phyloP scores from a whole-genome alignment of 139 green algal genomes.

The Raphidocelis subcapitata region DNA sequence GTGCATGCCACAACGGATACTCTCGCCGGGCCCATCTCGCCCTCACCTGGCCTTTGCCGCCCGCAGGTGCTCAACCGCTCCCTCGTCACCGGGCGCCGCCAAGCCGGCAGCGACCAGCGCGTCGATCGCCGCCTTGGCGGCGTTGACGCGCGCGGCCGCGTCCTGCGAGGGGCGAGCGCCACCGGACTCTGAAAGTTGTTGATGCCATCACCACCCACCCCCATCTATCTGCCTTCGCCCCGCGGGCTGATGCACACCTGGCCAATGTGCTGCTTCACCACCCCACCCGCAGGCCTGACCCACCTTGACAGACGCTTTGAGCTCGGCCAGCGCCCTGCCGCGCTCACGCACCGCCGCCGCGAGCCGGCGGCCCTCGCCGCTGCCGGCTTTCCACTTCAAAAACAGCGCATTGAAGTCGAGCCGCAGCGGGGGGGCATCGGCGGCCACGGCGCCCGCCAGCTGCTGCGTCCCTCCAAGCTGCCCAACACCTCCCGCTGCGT shows the following conservation, averaged over 20 bases:
- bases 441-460: conserved; percentile 9
- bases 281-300: not conserved
- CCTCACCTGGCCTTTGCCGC: conserved; percentile 37
- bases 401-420: conserved; percentile 41
- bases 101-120: conserved; percentile 26
- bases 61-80: conserved; percentile 53
- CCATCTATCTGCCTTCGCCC: too few relatives aligned
- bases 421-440: too few relatives aligned
- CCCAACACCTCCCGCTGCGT: conserved; percentile 1
- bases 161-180: conserved; percentile 1
- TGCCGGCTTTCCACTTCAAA: conserved; percentile 36
- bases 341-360: conserved; percentile 36
- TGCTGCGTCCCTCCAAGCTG: conserved; percentile 12
- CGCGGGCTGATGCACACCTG: too few relatives aligned
- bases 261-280: too few relatives aligned
- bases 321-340: conserved; percentile 31
- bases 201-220: too few relatives aligned
- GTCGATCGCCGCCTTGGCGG: conserved; percentile 58
- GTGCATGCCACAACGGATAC: too few relatives aligned
- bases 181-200: not conserved
- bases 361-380: conserved; percentile 39
- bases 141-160: conserved; percentile 38
- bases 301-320: conserved; percentile 45
- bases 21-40: too few relatives aligned
- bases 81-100: conserved; percentile 55